These are phyloP conservation scores for Pythium phragmiticola DNA, from an alignment of 352 stramenopile genomes.

Conservation along the genomic window DNA sequence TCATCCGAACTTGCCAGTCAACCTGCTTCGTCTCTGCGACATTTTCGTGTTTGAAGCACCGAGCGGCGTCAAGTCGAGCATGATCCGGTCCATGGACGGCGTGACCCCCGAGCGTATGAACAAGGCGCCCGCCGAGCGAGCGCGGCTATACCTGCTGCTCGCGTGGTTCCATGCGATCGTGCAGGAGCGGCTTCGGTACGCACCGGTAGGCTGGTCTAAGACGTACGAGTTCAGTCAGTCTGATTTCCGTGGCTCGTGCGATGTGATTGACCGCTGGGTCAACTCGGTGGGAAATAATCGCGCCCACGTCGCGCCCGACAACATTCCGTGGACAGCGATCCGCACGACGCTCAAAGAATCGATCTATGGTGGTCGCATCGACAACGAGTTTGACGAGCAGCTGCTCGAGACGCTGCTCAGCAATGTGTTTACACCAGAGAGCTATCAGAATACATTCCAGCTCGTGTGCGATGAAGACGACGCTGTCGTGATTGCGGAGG, in stretches of 20 bases:
- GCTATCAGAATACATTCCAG: slow-evolving; percentile 91
- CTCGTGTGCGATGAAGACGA: slow-evolving; percentile 48
- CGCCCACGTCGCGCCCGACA: slow-evolving; percentile 92
- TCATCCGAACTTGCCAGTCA: slow-evolving; percentile 94
- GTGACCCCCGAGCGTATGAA: slow-evolving; percentile 93
- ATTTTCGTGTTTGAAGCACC: slow-evolving; percentile 98
- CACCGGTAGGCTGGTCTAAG: slow-evolving; percentile 98
- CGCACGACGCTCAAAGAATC: slow-evolving; percentile 95
- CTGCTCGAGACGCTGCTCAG: slow-evolving; percentile 94
- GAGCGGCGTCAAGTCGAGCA: slow-evolving; percentile 96
- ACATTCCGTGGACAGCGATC: slow-evolving; percentile 98
- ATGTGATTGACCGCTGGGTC: slow-evolving; percentile 98
- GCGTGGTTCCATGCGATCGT: slow-evolving; percentile 98
- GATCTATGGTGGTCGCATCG: slow-evolving; percentile 97
- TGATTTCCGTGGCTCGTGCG: slow-evolving; percentile 95
- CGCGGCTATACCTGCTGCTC: slow-evolving; percentile 96
- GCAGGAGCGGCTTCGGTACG: slow-evolving; percentile 97
- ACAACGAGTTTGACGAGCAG: slow-evolving; percentile 96
- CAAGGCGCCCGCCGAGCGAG: slow-evolving; percentile 81
- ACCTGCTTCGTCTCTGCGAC: slow-evolving; percentile 95
- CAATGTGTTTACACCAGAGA: slow-evolving; percentile 92
- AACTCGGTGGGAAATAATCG: slow-evolving; percentile 82
- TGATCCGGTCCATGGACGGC: slow-evolving; percentile 94
- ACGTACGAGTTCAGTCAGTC: slow-evolving; percentile 99
- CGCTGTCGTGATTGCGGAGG: slow-evolving; percentile 75